Base-by-base conservation (phyloP, 805 yeast genomes). In the Grigorovia humatica region DNA sequence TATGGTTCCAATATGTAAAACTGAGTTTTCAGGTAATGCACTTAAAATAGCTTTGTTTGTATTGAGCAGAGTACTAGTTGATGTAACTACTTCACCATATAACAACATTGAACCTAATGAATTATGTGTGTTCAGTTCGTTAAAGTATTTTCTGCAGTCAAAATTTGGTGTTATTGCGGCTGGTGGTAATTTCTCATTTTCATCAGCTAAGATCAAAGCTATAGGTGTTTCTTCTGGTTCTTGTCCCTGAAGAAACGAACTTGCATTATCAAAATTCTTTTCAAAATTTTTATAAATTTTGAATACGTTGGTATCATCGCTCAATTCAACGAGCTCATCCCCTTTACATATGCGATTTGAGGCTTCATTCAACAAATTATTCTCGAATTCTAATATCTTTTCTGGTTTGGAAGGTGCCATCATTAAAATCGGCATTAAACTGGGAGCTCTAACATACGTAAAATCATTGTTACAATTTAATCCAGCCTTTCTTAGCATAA, bases 1-100 rank as follows among this genome's bases (percentile, higher is more conserved):
- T 2, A 85, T 79, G 1, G 90, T 82, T 0, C 95, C 96, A 3
- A 82, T 75, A 51, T 62, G 66, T 8, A 67, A 53, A 44, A 58
- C 51, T 0, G 68, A 53, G 42, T 57, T 62, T 19, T 59, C 54
- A 9, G 70, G 70, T 11, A 83, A 66, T 1, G 81, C 72, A 8
- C 74, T 69, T 51, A 91, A 66, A 41, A 88, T 62, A 12, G 72
- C 62, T 47, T 80, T 75, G 66, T 93, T 93, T 44, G 77, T 74
- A 62, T 91, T 96, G 57, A 93, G 71, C 62, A 91, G 69, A 0
- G 86, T 77, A 51, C 80, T 82, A 0, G 99, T 91, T 0, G 98
- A 90, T 0, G 96, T 86, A 1, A 90, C 81, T 6, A 90, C 95
- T 62, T 91, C 97, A 13, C 88, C 88, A 62, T 91, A 91, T 40